Percentiles rank a stretch among this genome's conserved stretches.
Conservation (phyloP, 306 rosid genomes). For the Potentilla sterilis region DNA sequence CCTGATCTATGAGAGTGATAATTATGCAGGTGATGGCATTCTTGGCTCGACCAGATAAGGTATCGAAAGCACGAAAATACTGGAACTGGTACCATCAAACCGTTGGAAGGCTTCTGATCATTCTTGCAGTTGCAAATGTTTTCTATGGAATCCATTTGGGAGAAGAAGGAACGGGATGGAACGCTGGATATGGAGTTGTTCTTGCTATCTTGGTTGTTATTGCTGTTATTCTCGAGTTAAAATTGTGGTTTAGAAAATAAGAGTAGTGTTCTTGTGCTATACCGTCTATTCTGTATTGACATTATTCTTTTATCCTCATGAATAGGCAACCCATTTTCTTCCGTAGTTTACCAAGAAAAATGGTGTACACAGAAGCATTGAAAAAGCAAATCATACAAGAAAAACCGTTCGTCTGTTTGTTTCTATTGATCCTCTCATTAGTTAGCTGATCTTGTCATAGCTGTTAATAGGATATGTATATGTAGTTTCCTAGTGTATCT, state of each 20-base stretch:
- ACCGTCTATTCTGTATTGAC: not conserved
- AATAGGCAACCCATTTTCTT: not conserved
- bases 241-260: conserved; percentile 36
- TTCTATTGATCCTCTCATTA: too few relatives aligned
- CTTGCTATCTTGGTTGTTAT: conserved; percentile 42
- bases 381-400: not conserved
- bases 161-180: conserved; percentile 50
- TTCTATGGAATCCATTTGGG: conserved; percentile 75
- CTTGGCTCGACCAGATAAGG: conserved; percentile 55
- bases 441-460: too few relatives aligned
- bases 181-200: conserved; percentile 53
- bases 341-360: not conserved
- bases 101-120: conserved; percentile 54
- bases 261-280: not conserved
- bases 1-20: not conserved
- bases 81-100: conserved; percentile 75
- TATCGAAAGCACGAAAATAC: conserved; percentile 53
- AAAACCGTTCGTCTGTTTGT: too few relatives aligned
- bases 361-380: not conserved
- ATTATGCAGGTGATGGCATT: conserved; percentile 54
- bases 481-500: too few relatives aligned
- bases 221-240: conserved; percentile 49
- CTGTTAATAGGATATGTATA: too few relatives aligned
- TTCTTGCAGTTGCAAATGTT: conserved; percentile 58
- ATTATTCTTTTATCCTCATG: not conserved